Evolutionary conservation across 2,329 filamentous ascomycete species (phyloP).

Genomic region (Xenoacremonium recifei): DNA sequence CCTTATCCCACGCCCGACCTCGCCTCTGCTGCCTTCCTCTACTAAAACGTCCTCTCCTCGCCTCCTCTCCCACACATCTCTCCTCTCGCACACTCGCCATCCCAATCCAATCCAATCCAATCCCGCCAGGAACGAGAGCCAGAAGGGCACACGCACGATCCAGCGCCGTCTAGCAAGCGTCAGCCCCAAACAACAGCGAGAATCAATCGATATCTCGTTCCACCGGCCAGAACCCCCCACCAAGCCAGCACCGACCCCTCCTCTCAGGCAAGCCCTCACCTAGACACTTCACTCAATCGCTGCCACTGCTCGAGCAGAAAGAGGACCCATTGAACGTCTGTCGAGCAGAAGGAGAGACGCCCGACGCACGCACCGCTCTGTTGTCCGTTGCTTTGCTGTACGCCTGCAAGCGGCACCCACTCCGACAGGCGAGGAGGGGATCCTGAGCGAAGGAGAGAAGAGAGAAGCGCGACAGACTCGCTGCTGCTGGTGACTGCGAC

Average conservation of each 20-base stretch:
- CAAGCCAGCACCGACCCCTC: neutral
- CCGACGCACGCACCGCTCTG: neutral
- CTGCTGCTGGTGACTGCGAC: neutral
- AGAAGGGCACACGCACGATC: neutral
- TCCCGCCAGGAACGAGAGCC: neutral
- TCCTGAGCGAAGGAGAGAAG: too few relatives aligned
- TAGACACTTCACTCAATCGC: neutral
- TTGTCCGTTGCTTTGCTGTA: too few relatives aligned
- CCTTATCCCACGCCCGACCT: conserved; percentile 5
- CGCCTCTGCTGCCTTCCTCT: conserved; percentile 1
- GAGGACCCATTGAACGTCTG: too few relatives aligned
- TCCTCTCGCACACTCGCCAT: neutral
- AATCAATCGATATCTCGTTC: conserved; percentile 29
- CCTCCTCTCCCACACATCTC: neutral
- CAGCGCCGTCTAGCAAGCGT: conserved; percentile 3
- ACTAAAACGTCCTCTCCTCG: neutral
- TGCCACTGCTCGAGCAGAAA: neutral
- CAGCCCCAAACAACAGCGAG: conserved; percentile 14
- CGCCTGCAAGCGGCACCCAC: too few relatives aligned
- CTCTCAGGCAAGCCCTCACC: neutral
- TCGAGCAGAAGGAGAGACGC: too few relatives aligned
- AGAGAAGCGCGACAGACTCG: too few relatives aligned
- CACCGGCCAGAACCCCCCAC: conserved; percentile 23
- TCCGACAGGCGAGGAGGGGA: too few relatives aligned
- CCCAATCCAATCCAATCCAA: neutral